These are phyloP conservation scores for Mucor piriformis DNA, from an alignment of 371 early-diverging fungal species.

Conservation along the genomic window DNA sequence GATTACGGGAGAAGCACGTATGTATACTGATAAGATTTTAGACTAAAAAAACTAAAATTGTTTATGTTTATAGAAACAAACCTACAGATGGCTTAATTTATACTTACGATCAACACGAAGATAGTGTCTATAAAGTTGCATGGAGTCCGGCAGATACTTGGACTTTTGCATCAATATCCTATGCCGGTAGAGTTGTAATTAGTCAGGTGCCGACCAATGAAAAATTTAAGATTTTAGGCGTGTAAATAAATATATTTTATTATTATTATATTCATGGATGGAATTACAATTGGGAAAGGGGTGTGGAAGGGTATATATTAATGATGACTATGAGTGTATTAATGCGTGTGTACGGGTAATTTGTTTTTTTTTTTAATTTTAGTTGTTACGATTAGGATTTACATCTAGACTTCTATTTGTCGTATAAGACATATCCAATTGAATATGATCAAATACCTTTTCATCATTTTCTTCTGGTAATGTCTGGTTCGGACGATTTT, in stretches of 20 bases:
- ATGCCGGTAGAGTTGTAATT: conserved; percentile 89
- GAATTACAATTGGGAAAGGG: background rate
- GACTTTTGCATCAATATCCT: conserved; percentile 93
- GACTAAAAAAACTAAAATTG: background rate
- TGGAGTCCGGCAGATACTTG: conserved; percentile 93
- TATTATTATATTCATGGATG: background rate
- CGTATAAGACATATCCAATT: background rate
- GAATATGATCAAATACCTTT: background rate
- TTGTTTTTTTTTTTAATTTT: background rate
- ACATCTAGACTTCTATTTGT: background rate
- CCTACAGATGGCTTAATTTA: conserved; percentile 81
- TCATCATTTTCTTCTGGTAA: conserved; percentile 9
- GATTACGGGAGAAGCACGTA: conserved; percentile 14
- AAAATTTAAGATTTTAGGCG: conserved; percentile 86
- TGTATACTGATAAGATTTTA: background rate
- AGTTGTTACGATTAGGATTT: background rate
- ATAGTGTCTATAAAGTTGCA: conserved; percentile 85
- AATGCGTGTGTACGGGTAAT: background rate
- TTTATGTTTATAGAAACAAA: conserved; percentile 34
- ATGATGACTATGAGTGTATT: background rate
- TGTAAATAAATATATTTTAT: conserved; percentile 29
- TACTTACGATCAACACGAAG: conserved; percentile 91
- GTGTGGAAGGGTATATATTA: background rate
- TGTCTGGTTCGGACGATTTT: background rate
- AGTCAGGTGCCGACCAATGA: conserved; percentile 86